A percentile compares a stretch with the other conserved stretches of the same genome.
Conservation (phyloP, 140 eudicot genomes). For the Oenanthe javanica region DNA sequence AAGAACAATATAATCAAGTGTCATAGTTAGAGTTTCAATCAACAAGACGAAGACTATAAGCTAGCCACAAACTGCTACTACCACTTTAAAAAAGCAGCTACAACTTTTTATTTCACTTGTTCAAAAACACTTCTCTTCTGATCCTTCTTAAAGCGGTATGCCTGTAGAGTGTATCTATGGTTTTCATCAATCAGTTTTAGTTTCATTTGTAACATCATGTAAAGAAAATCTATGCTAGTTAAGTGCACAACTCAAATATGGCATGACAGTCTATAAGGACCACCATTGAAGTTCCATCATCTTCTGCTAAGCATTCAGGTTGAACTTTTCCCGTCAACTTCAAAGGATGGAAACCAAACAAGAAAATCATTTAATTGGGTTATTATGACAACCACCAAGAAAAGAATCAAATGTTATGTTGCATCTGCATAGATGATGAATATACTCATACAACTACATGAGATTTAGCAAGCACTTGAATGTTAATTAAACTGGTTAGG, state of each 20-base stretch:
- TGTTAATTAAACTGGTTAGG: background rate
- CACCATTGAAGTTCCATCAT: background rate
- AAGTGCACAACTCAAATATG: conserved; percentile 6
- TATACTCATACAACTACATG: background rate
- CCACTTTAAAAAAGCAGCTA: conserved; percentile 18
- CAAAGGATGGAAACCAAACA: background rate
- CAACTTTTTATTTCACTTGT: conserved; percentile 21
- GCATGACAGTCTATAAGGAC: background rate
- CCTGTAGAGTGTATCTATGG: background rate
- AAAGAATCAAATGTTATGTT: background rate
- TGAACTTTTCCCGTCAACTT: background rate
- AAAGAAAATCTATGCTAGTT: background rate
- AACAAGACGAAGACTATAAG: conserved; percentile 11
- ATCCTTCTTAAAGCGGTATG: background rate
- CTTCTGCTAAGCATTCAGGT: background rate
- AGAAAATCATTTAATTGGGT: background rate
- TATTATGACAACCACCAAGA: background rate
- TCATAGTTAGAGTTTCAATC: background rate
- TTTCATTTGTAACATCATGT: background rate
- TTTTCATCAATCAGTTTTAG: background rate
- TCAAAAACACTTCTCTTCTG: conserved; percentile 20
- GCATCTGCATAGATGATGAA: background rate
- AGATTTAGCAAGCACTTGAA: background rate
- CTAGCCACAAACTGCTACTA: conserved; percentile 12
- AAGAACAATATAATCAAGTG: background rate